Percentiles rank a stretch among this genome's conserved stretches.
These are phyloP conservation scores for Chrysoporthe cubensis DNA, from an alignment of 2,329 filamentous ascomycete species.

Conservation along the genomic window DNA sequence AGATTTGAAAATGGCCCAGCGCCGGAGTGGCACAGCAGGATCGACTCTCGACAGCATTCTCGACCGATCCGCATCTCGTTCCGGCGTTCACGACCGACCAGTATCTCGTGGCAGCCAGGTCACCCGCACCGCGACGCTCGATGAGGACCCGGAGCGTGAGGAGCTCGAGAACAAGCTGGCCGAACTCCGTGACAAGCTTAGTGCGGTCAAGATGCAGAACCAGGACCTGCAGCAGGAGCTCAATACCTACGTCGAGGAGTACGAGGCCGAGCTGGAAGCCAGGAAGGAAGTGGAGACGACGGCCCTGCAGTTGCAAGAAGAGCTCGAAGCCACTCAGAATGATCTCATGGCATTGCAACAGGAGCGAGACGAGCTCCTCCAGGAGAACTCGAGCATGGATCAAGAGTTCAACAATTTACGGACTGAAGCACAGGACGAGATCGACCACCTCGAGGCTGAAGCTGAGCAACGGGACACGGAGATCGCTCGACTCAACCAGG, in stretches of 20 bases:
- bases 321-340: slow-evolving; percentile 77
- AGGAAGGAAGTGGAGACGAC: slow-evolving; percentile 64
- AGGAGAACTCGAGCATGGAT: slow-evolving; percentile 62
- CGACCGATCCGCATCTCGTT: slow-evolving; percentile 89
- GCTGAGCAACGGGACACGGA: slow-evolving; percentile 74
- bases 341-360: slow-evolving; percentile 78
- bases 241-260: slow-evolving; percentile 77
- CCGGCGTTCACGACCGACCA: slow-evolving; percentile 69
- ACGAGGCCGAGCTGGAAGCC: slow-evolving; percentile 71
- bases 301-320: slow-evolving; percentile 71
- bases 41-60: slow-evolving; percentile 86
- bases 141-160: slow-evolving; percentile 80
- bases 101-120: slow-evolving; percentile 74
- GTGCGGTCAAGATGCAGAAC: slow-evolving; percentile 83
- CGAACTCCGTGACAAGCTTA: slow-evolving; percentile 83
- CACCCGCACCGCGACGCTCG: slow-evolving; percentile 61
- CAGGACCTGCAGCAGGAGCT: slow-evolving; percentile 86
- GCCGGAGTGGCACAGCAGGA: slow-evolving; percentile 66
- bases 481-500: slow-evolving; percentile 69
- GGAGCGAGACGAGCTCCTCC: slow-evolving; percentile 84
- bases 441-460: slow-evolving; percentile 70
- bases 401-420: slow-evolving; percentile 63
- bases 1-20: slow-evolving; percentile 86
- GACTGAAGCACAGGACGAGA: slow-evolving; percentile 68
- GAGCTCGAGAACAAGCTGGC: slow-evolving; percentile 84